Evolutionary conservation across 129 eudicot species (phyloP), one percentile per base, ranked within the genome.

Genomic region (Centaurea solstitialis): DNA sequence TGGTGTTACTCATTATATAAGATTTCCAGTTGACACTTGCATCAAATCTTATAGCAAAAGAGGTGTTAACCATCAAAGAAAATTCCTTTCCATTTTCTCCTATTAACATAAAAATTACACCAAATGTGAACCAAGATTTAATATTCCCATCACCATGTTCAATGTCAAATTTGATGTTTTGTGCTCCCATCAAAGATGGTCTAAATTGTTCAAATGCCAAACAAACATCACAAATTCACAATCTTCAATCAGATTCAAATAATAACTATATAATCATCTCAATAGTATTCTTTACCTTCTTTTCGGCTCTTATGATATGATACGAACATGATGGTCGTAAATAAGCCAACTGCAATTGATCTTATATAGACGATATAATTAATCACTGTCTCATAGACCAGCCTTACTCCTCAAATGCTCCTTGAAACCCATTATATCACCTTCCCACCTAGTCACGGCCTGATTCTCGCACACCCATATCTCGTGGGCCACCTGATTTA

Each of bases 391-490:
- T n/a, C n/a, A n/a, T n/a, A n/a, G 75, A 70, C 97, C 97, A 80
- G 98, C 83, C 80, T 84, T 92, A 0, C 64, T 85, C 92, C 80
- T 92, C 65, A 94, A 78, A 75, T 94, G 99, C 81, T 84, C 82
- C 87, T 94, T 92, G 72, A 95, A 95, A 33, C 84, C 94, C 88
- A 92, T 89, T 35, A 92, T 95, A 77, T 95, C 99, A 47, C 97
- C 97, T 66, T 84, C 85, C 97, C 99, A 95, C 21, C 91, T 79
- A 4, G 94, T 87, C 85, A 92, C 97, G 0, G 86, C 71, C 77
- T 90, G 94, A 70, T 95, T 92, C 85, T 92, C 97, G 13, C 99
- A 95, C 26, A 95, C 97, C 99, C 99, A 95, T 18, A 95, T 95
- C 90, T 95, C 99, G 9, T 85, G 90, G 1, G 99, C 99, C 62